Evolutionary conservation across 345 rosid species (phyloP).

Genomic region (Sonneratia caseolaris): DNA sequence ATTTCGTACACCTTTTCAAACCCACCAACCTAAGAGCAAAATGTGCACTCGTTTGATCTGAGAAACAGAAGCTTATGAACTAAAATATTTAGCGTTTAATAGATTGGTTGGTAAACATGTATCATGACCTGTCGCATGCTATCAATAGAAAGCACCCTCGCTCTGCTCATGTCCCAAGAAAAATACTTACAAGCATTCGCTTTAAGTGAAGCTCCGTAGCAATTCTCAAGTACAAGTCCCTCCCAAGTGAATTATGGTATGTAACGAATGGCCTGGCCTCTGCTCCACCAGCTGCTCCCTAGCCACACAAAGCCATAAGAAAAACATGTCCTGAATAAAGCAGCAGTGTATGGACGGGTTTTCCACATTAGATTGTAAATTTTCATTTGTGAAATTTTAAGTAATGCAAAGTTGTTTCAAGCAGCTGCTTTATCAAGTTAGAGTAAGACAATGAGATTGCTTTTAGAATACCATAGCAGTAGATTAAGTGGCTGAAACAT

Average conservation of each 20-base stretch:
- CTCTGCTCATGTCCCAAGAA: not conserved
- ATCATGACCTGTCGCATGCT: not conserved
- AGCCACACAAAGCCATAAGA: constrained; percentile 35
- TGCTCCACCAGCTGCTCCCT: constrained; percentile 99
- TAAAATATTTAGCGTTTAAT: not conserved
- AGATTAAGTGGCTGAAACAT: not conserved
- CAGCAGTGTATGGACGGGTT: not conserved
- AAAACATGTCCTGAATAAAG: constrained; percentile 16
- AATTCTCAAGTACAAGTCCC: constrained; percentile 83
- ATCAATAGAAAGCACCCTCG: not conserved
- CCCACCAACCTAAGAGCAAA: constrained; percentile 66
- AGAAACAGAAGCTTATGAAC: not conserved
- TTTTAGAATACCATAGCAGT: too few species aligned
- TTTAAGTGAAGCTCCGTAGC: constrained; percentile 98
- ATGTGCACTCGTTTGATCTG: constrained; percentile 6
- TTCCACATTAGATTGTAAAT: not conserved
- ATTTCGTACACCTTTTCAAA: constrained; percentile 93
- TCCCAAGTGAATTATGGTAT: constrained; percentile 83
- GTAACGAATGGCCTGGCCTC: constrained; percentile 94
- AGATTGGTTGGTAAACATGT: not conserved
- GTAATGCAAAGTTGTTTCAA: not conserved
- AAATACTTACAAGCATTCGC: constrained; percentile 67
- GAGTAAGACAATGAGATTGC: too few species aligned
- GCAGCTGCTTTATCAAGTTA: not conserved
- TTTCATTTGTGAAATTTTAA: not conserved